Evolutionary conservation across 331 rosid species (phyloP).

Genomic region (Quercus phellos): DNA sequence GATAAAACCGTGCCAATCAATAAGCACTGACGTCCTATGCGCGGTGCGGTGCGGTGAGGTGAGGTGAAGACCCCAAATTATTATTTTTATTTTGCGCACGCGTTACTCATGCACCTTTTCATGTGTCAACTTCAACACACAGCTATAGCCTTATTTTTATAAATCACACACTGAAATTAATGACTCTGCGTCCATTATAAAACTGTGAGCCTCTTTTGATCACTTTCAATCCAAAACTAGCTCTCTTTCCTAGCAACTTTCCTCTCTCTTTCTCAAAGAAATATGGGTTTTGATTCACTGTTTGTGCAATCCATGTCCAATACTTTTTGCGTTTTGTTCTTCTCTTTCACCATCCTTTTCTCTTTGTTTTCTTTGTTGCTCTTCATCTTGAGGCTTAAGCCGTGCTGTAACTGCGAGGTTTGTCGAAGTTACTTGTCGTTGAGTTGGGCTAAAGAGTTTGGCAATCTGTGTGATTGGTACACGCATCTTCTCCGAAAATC

Average conservation of each 20-base stretch:
- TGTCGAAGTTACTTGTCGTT: conserved; percentile 47
- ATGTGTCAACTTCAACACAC: background rate
- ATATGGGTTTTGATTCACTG: conserved; percentile 1
- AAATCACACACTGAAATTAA: background rate
- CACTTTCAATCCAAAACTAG: background rate
- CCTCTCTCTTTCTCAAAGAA: background rate
- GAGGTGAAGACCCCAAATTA: background rate
- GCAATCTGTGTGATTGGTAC: conserved; percentile 75
- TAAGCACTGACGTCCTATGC: background rate
- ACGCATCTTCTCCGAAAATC: conserved; percentile 58
- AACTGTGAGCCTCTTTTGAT: background rate
- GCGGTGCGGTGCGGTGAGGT: too few relatives aligned
- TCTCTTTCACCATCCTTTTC: conserved; percentile 55
- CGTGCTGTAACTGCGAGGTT: conserved; percentile 65
- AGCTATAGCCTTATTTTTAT: background rate
- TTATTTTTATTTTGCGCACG: background rate
- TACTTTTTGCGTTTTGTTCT: conserved; percentile 40
- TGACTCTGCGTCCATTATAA: background rate
- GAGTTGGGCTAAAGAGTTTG: conserved; percentile 36
- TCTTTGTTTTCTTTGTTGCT: conserved; percentile 50
- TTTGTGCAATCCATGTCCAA: conserved; percentile 30
- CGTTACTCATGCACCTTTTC: background rate
- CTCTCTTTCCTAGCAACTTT: background rate
- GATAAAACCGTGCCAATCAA: background rate
- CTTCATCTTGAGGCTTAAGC: conserved; percentile 53